Conservation (phyloP, 2,329 filamentous ascomycete genomes). For the Raffaelea arxii region DNA sequence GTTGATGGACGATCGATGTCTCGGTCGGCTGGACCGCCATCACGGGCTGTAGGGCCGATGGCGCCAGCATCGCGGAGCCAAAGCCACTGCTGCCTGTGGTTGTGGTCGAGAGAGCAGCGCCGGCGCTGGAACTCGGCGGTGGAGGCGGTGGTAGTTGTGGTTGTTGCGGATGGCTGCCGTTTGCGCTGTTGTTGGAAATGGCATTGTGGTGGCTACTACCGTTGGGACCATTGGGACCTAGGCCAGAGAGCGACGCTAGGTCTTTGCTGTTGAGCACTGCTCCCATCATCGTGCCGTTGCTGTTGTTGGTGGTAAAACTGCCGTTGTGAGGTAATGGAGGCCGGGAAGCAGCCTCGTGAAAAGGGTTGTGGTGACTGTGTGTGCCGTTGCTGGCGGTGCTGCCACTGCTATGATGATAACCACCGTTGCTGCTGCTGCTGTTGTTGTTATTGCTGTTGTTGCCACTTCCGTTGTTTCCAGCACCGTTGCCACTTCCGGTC, state of each 20-base stretch:
- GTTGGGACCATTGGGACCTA: neutral
- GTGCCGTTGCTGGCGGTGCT: neutral
- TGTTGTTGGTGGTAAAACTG: neutral
- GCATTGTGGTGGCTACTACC: neutral
- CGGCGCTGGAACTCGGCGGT: constrained; percentile 8
- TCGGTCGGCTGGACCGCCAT: constrained; percentile 21
- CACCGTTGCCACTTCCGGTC: neutral
- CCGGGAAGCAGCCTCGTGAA: neutral
- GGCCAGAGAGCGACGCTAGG: neutral
- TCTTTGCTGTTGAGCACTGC: neutral
- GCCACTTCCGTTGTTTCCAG: no score
- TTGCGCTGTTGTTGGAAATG: neutral
- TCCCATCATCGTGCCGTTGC: neutral
- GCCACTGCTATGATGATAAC: constrained; percentile 10
- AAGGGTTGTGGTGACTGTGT: neutral
- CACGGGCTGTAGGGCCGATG: constrained; percentile 12
- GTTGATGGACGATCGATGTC: constrained; percentile 40
- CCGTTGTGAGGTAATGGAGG: neutral
- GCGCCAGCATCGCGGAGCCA: constrained; percentile 18
- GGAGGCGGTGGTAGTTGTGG: neutral
- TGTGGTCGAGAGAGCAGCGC: neutral
- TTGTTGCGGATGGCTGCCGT: neutral
- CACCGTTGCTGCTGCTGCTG: neutral
- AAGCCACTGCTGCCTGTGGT: constrained; percentile 21
- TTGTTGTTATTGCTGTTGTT: neutral